Conservation (phyloP, 352 stramenopile genomes). For the Globisporangium paddicum region DNA sequence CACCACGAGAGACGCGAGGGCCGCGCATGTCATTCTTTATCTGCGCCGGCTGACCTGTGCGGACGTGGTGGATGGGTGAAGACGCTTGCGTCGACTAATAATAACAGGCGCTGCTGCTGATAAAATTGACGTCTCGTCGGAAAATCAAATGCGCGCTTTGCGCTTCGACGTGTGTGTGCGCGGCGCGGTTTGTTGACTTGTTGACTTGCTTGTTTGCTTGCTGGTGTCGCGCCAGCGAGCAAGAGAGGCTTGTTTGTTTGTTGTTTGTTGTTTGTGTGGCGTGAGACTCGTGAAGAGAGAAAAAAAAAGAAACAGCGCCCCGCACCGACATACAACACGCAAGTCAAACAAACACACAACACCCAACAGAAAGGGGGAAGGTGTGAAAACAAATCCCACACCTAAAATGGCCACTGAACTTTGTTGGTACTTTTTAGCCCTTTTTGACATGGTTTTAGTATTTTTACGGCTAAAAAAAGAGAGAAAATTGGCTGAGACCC, state of each 20-base stretch:
- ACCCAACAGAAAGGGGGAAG: not conserved
- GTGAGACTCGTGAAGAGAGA: not conserved
- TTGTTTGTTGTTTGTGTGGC: not conserved
- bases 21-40: constrained; percentile 12
- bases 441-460: no score
- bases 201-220: not conserved
- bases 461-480: no score
- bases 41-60: not conserved
- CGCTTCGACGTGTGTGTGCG: not conserved
- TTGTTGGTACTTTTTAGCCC: not conserved
- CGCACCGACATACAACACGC: not conserved
- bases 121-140: constrained; percentile 7
- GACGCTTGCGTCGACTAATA: not conserved
- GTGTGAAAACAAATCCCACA: not conserved
- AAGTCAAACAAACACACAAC: not conserved
- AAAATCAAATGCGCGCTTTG: not conserved
- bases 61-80: not conserved
- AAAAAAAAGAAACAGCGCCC: constrained; percentile 4
- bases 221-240: not conserved
- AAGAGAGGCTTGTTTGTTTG: not conserved
- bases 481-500: no score
- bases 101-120: not conserved
- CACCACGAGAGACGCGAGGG: not conserved
- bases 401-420: not conserved
- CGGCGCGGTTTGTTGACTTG: not conserved